A percentile compares a stretch with the other conserved stretches of the same genome.
Evolutionary conservation across 768 basidiomycete species (phyloP).

Genomic region (Pleurotus salmoneostramineus): DNA sequence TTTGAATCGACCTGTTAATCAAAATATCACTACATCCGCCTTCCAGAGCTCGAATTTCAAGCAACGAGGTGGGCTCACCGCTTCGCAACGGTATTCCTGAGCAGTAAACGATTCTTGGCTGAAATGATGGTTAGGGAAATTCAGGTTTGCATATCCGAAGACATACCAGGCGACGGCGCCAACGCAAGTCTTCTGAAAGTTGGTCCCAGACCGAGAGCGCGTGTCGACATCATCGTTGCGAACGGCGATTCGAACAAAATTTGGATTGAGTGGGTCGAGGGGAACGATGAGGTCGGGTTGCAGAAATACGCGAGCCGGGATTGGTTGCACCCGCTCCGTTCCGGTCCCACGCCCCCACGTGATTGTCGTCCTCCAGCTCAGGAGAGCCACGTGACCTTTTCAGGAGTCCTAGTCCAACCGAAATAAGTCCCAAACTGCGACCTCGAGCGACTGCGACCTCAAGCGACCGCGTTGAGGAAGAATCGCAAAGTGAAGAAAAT

Average conservation of each 20-base stretch:
- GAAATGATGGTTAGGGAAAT: neutral
- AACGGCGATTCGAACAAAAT: neutral
- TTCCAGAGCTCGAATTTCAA: neutral
- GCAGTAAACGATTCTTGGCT: conserved; percentile 40
- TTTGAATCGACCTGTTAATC: conserved; percentile 49
- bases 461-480: no score
- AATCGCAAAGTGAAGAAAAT: no score
- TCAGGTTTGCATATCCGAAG: neutral
- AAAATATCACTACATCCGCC: neutral
- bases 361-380: no score
- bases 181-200: conserved; percentile 51
- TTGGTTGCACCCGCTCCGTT: neutral
- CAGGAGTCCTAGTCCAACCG: no score
- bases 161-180: conserved; percentile 30
- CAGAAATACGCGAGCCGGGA: neutral
- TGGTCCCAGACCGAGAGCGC: conserved; percentile 56
- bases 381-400: no score
- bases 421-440: no score
- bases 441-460: no score
- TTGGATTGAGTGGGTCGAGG: neutral
- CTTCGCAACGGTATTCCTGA: conserved; percentile 35
- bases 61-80: conserved; percentile 30
- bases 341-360: neutral
- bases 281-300: neutral
- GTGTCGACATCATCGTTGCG: conserved; percentile 35